Evolutionary conservation across 1,284 basidiomycete genomes (phyloP), one percentile per base, ranked within the genome.

Genomic region (Pascua sp.): DNA sequence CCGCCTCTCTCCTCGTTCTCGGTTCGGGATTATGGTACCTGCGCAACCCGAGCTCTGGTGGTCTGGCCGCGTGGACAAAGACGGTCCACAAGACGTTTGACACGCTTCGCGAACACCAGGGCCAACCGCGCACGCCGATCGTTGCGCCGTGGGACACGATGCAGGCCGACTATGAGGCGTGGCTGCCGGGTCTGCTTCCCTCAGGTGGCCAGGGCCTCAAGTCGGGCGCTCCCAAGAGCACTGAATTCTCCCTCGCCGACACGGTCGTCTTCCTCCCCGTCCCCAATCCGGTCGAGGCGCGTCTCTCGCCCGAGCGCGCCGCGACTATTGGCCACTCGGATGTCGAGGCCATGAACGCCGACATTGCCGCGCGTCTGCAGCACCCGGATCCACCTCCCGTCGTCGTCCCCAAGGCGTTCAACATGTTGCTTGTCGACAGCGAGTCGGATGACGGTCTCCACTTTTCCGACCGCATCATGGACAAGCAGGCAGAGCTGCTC

Each of bases 11-110:
- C 43, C 81, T 92, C 36, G 86, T 92, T 10, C 72, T 95, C 17
- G 91, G 91, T 16, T 86, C 88, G 11, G 91, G 91, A 0, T 79
- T 94, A 41, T 93, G 91, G 91, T 91, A 89, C 71, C 81, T 94
- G 42, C 85, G 88, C 38, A 86, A 91, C 71, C 80, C 84, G 1
- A 67, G 78, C 15, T 87, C 88, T 1, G 89, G 88, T 16, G 90
- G 89, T 2, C 79, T 91, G 32, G 77, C 85, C 36, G 81, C 85
- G 2, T 94, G 89, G 89, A 88, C 87, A 65, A 80, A 80, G 16
- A 86, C 83, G 64, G 85, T 89, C 61, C 86, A 89, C 67, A 67
- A 77, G 16, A 81, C 85, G 11, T 82, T 92, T 42, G 76, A 80
- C 49, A 69, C 78, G 11, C 78, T 90, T 46, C 66, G 71, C 75